Percentiles rank a stretch among this genome's conserved stretches.
Evolutionary conservation across 108 stramenopile genomes (phyloP).

Genomic region (Cyclotella atomus): DNA sequence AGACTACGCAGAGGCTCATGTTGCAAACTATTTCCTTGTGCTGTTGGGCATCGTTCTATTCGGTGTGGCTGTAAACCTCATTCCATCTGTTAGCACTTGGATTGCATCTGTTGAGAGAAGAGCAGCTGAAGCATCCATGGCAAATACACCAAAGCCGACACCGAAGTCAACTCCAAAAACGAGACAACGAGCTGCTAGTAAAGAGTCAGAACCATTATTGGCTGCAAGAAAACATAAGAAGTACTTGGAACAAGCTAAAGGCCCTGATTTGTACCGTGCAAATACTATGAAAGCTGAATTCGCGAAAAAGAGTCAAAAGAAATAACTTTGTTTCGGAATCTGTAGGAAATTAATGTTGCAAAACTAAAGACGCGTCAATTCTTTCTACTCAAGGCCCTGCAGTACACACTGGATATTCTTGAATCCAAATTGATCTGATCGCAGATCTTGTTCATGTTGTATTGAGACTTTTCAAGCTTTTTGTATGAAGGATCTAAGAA

Average conservation of each 20-base stretch:
- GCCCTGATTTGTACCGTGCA: slow-evolving; percentile 34
- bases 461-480: slow-evolving; percentile 36
- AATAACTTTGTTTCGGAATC: too few species aligned
- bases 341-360: too few species aligned
- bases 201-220: slow-evolving; percentile 20
- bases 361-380: too few species aligned
- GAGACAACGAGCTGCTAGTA: neutral
- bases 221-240: slow-evolving; percentile 22
- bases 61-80: slow-evolving; percentile 64
- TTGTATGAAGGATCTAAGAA: slow-evolving; percentile 67
- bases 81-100: slow-evolving; percentile 58
- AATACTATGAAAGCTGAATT: slow-evolving; percentile 48
- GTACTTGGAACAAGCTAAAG: slow-evolving; percentile 40
- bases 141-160: slow-evolving; percentile 26
- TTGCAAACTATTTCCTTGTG: slow-evolving; percentile 72
- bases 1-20: slow-evolving; percentile 73
- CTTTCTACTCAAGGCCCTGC: neutral
- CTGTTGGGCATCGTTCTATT: slow-evolving; percentile 61
- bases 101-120: slow-evolving; percentile 68
- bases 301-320: slow-evolving; percentile 7
- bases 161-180: slow-evolving; percentile 10
- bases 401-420: neutral
- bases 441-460: slow-evolving; percentile 13
- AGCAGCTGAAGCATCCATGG: slow-evolving; percentile 49
- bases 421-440: slow-evolving; percentile 1